Base-by-base conservation (phyloP, 805 yeast genomes). In the Clavispora carvajalis region DNA sequence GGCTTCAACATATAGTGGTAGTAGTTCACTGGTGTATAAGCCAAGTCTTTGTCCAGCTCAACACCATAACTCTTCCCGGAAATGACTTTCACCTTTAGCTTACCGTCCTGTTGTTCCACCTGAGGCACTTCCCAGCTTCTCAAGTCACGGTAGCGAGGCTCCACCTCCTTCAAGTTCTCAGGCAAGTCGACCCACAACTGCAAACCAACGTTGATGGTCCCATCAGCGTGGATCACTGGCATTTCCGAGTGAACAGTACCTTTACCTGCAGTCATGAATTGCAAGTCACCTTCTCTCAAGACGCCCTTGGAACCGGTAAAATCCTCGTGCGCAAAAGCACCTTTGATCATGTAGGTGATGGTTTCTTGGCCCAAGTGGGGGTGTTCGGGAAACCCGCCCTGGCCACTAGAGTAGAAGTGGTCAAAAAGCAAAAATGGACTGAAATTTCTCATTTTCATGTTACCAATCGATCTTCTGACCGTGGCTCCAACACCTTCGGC, bases 211-310 rank as follows among this genome's bases (percentile, higher is more conserved):
- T 44, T 48, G 7, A 39, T 34, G 1, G 52, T 43, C 10, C 52
- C 53, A 30, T 51, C 54, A 30, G 72, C 73, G 45, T 65, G 62
- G 28, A 71, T 67, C 25, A 80, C 80, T 7, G 95, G 95, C 78
- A 87, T 87, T 57, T 88, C 96, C 2, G 88, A 76, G 59, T 87
- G 96, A 40, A 85, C 85, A 26, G 87, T 78, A 37, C 95, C 96
- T 52, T 74, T 76, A 44, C 95, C 96, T 5, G 96, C 95, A 21
- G 95, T 88, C 96, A 88, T 88, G 60, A 88, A 87, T 60, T 88
- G 96, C 49, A 89, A 67, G 58, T 88, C 96, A 42, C 95, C 96
- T 7, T 87, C 78, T 46, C 76, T 71, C 39, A 89, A 64, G 7
- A 85, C 70, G 41, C 95, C 96, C 39, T 75, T 72, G n/a, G 83